Evolutionary conservation across 768 basidiomycete species (phyloP).

Genomic region (Podaxis sp.): DNA sequence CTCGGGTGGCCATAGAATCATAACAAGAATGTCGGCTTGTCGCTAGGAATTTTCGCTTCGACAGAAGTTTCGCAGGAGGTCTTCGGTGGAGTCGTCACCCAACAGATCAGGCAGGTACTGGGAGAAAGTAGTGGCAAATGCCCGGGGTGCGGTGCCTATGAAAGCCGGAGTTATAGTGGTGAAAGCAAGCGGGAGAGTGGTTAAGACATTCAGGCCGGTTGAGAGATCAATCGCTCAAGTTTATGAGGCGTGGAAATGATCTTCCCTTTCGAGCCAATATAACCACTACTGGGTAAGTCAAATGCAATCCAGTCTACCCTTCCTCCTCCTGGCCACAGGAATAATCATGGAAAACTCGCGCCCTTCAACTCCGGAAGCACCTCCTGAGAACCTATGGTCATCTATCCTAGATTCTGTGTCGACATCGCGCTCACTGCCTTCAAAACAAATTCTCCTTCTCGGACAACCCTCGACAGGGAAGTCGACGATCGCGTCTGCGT

Average conservation of each 20-base stretch:
- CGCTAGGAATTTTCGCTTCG: no score
- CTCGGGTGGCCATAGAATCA: no score
- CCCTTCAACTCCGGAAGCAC: conserved; percentile 69
- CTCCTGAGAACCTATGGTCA: conserved; percentile 86
- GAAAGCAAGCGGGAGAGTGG: no score
- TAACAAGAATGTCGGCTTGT: no score
- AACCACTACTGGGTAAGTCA: neutral
- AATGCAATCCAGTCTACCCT: neutral
- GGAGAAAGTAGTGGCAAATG: no score
- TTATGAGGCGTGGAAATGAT: neutral
- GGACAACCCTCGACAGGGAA: conserved; percentile 82
- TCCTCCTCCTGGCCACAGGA: neutral
- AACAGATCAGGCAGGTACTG: no score
- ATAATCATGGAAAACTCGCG: conserved; percentile 45
- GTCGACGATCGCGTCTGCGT: conserved; percentile 67
- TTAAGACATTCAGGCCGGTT: no score
- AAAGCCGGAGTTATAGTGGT: no score
- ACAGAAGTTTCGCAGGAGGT: no score
- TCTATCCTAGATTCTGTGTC: conserved; percentile 90
- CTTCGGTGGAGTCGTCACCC: no score
- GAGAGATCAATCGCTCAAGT: no score
- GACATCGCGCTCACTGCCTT: conserved; percentile 74
- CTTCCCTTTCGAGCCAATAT: neutral
- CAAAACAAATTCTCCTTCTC: conserved; percentile 85
- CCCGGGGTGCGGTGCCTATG: no score